phyloP scores from a whole-genome alignment of 345 rosid genomes.

The Rhodamnia rubescens region DNA sequence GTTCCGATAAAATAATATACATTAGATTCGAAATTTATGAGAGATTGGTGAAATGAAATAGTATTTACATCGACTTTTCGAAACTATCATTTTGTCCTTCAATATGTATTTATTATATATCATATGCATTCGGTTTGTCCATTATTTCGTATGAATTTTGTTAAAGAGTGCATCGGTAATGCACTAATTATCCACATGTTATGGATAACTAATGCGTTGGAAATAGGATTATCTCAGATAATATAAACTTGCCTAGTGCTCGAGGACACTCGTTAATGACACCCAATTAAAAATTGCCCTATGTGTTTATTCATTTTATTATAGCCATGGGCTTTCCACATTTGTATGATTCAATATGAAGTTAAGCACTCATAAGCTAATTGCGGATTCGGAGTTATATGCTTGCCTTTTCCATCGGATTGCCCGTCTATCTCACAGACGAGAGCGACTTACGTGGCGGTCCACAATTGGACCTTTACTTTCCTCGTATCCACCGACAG shows the following conservation, averaged over 20 bases:
- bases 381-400: neutral
- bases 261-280: neutral
- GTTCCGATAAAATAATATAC: neutral
- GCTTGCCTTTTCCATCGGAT: neutral
- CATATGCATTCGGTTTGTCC: neutral
- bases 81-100: neutral
- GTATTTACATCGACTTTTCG: neutral
- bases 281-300: neutral
- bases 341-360: neutral
- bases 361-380: neutral
- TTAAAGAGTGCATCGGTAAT: neutral
- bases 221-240: neutral
- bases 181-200: neutral
- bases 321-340: neutral
- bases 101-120: neutral
- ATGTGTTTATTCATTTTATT: neutral
- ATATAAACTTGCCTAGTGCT: neutral
- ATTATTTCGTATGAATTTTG: neutral
- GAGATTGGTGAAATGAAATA: neutral
- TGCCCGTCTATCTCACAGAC: neutral
- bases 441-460: neutral
- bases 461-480: neutral
- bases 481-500: neutral
- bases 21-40: neutral
- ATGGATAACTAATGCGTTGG: rapidly evolving